Evolutionary conservation across 257 asterid genomes (phyloP), one percentile per base, ranked within the genome.

Genomic region (Coffea eugenioides): DNA sequence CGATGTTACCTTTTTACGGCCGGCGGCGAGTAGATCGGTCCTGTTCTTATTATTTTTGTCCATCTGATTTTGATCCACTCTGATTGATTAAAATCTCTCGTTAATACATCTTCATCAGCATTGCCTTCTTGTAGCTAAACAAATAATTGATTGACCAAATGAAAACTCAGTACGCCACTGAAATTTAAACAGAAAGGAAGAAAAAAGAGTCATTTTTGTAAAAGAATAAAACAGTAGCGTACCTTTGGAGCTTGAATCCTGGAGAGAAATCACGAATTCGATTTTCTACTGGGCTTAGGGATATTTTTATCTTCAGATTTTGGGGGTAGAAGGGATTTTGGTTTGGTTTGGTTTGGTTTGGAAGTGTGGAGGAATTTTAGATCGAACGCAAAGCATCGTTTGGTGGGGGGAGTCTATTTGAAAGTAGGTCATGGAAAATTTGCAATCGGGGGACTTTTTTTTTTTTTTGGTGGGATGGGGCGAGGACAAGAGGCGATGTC

Each of bases 21-120:
- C 99, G 18, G 96, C 97, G 61, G 96, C 96, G 48, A 92, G 93
- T 84, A 95, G 90, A 88, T 95, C 99, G 86, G 93, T 87, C 43
- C 97, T 90, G 89, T 81, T 91, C 82, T 93, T 95, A 70, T 91
- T 80, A 12, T 48, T 92, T 85, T 93, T 93, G 73, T 92, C 97
- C 99, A 95, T 93, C 84, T 79, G 82, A 85, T 83, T 66, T 4
- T 88, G 83, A 86, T 85, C 83, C 86, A 83, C 84, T 80, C 77
- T 71, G 70, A 85, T 51, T 54, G 51, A 48, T 48, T 8, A 77
- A 78, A 71, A 56, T 9, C 74, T 56, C 79, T 23, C 64, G 48
- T 77, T 10, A 64, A 65, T 48, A 77, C 54, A 39, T 41, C 70
- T 59, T 34, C 39, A 45, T 75, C 78, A 57, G 56, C 78, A 75